phyloP scores from a whole-genome alignment of 768 basidiomycete species.

The Suillus placidus region DNA sequence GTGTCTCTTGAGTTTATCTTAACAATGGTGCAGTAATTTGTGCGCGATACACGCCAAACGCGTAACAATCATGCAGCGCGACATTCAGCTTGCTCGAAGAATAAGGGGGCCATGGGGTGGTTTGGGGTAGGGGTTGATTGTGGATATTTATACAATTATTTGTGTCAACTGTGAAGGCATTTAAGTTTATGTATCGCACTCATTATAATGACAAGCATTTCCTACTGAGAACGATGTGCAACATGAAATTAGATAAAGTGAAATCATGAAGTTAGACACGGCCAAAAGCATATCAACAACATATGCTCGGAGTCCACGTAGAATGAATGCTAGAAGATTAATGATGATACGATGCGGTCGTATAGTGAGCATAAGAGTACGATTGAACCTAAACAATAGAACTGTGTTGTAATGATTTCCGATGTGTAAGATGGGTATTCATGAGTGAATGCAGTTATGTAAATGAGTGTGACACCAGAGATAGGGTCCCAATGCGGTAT shows the following conservation, averaged over 20 bases:
- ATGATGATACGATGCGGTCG: constrained; percentile 9
- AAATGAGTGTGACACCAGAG: constrained; percentile 20
- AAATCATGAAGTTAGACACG: not conserved
- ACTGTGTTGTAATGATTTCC: constrained; percentile 17
- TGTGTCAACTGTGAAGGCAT: not conserved
- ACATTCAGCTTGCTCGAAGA: constrained; percentile 94
- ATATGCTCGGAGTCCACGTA: not conserved
- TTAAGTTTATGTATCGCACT: constrained; percentile 4
- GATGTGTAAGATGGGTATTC: constrained; percentile 27
- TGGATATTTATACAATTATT: not conserved
- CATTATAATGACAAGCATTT: not conserved
- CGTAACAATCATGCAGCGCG: constrained; percentile 96
- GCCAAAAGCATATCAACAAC: not conserved
- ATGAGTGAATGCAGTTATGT: constrained; percentile 22
- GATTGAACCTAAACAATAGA: constrained; percentile 6
- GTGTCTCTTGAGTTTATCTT: constrained; percentile 11
- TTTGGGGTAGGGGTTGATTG: constrained; percentile 45
- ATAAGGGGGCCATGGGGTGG: constrained; percentile 92
- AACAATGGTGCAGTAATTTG: constrained; percentile 63
- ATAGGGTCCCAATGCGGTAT: constrained; percentile 13
- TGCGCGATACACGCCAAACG: constrained; percentile 98
- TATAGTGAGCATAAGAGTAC: constrained; percentile 9
- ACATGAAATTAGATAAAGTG: constrained; percentile 11
- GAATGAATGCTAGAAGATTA: constrained; percentile 7
- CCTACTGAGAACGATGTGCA: constrained; percentile 4